Percentiles rank a stretch among this genome's conserved stretches.
phyloP scores from a whole-genome alignment of 2,329 filamentous ascomycete species.

The Phaeosphaeria sp. region DNA sequence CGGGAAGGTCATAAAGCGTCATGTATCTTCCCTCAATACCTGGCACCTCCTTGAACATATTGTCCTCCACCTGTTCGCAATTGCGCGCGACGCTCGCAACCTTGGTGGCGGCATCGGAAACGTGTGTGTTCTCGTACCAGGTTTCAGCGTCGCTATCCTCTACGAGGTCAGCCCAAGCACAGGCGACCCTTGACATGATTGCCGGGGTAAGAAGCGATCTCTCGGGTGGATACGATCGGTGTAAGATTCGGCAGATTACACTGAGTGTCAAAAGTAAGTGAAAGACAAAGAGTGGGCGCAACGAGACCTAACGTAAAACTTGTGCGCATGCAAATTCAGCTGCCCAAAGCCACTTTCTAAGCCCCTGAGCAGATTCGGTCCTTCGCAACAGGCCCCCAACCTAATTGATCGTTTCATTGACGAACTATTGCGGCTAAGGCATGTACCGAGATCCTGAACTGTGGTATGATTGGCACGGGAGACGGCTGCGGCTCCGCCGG shows the following conservation, averaged over 20 bases:
- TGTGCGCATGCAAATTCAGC: neutral
- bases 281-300: neutral
- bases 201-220: neutral
- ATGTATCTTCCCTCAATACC: slow-evolving; percentile 13
- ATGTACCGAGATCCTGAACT: neutral
- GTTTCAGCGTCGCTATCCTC: slow-evolving; percentile 8
- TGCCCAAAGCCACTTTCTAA: neutral
- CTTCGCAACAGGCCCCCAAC: neutral
- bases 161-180: slow-evolving; percentile 16
- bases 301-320: neutral
- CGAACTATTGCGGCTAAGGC: neutral
- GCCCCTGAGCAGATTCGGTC: neutral
- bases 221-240: neutral
- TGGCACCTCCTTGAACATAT: slow-evolving; percentile 18
- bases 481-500: neutral
- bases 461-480: neutral
- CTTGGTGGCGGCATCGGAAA: slow-evolving; percentile 12
- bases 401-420: neutral
- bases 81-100: slow-evolving; percentile 12
- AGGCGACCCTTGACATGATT: slow-evolving; percentile 20
- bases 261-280: neutral
- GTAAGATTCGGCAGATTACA: neutral
- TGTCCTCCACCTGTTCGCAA: slow-evolving; percentile 14
- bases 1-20: slow-evolving; percentile 18
- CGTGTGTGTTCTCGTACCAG: slow-evolving; percentile 16